Evolutionary conservation across 345 rosid species (phyloP).

Genomic region (Populus nigra): DNA sequence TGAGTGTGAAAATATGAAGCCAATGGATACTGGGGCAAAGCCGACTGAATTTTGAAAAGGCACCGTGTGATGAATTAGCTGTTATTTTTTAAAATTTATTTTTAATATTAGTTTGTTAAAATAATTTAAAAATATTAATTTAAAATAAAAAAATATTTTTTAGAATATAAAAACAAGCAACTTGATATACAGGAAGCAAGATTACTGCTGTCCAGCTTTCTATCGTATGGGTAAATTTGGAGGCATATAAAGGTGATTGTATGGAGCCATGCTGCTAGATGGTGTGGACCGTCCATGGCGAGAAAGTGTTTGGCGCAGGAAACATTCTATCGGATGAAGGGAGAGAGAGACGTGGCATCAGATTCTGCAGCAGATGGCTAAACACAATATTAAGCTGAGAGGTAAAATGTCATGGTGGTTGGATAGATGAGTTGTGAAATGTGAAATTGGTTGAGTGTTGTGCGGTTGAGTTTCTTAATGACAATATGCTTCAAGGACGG

Average conservation of each 20-base stretch:
- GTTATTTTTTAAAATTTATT: too few relatives aligned
- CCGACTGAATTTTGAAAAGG: neutral
- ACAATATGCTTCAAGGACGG: constrained; percentile 1
- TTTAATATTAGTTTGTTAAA: too few relatives aligned
- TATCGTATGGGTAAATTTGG: neutral
- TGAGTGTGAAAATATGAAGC: neutral
- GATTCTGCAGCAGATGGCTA: too few relatives aligned
- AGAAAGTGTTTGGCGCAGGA: too few relatives aligned
- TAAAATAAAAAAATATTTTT: too few relatives aligned
- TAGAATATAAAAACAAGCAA: too few relatives aligned
- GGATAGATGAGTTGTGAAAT: neutral
- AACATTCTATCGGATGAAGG: neutral
- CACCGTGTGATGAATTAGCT: neutral
- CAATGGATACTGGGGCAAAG: neutral
- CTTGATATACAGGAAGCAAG: too few relatives aligned
- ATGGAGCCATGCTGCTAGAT: neutral
- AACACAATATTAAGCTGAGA: neutral
- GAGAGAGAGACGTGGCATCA: neutral
- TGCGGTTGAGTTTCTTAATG: neutral
- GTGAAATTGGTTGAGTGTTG: neutral
- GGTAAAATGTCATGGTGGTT: neutral
- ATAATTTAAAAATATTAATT: too few relatives aligned
- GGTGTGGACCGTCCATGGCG: too few relatives aligned
- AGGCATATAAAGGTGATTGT: neutral
- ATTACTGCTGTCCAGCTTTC: too few relatives aligned